Evolutionary conservation across 2,329 filamentous ascomycete species (phyloP).

Genomic region (Clarireedia homoeocarpa): DNA sequence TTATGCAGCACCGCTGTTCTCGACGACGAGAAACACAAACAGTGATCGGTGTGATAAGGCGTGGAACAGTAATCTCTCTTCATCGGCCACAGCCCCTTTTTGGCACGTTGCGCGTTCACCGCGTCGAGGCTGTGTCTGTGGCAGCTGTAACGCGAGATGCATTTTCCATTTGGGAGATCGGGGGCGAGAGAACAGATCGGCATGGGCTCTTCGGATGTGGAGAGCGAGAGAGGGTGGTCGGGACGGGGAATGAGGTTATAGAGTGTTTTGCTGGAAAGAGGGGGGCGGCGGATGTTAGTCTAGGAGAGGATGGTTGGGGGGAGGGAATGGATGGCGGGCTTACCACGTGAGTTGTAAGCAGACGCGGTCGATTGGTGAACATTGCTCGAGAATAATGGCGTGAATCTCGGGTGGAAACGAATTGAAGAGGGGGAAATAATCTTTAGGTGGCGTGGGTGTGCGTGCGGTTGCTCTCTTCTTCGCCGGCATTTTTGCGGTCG

Average conservation of each 20-base stretch:
- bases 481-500: too few species aligned
- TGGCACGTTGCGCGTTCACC: too few species aligned
- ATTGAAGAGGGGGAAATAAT: constrained; percentile 17
- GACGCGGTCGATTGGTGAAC: constrained; percentile 19
- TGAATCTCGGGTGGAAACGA: constrained; percentile 24
- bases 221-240: constrained; percentile 10
- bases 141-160: too few species aligned
- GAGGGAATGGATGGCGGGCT: background rate
- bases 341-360: constrained; percentile 26
- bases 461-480: too few species aligned
- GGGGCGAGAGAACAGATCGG: constrained; percentile 8
- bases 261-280: constrained; percentile 17
- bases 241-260: constrained; percentile 12
- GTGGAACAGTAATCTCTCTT: background rate
- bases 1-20: constrained; percentile 6
- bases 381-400: constrained; percentile 17
- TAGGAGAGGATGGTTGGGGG: background rate
- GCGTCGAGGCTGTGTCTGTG: too few species aligned
- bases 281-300: background rate
- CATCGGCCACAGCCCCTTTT: background rate
- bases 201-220: constrained; percentile 4
- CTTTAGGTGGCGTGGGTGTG: background rate
- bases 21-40: background rate
- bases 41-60: background rate
- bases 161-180: background rate